Evolutionary conservation across 225 moss, liverwort and hornwort species (phyloP), one percentile per base, ranked within the genome.

Genomic region (Marchantia paleacea): DNA sequence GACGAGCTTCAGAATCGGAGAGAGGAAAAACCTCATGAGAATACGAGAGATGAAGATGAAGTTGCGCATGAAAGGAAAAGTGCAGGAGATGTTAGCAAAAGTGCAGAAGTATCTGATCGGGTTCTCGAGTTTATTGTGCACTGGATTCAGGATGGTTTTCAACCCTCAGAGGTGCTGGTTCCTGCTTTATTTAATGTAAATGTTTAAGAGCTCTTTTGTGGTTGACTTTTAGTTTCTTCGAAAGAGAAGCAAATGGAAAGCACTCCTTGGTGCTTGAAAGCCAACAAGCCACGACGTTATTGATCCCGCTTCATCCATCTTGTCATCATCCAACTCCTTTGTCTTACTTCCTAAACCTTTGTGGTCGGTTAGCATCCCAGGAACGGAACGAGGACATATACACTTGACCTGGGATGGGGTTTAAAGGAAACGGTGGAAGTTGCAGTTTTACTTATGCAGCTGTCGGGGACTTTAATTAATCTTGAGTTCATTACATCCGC

Each of bases 111-210:
- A 58, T 82, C 72, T 10, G 85, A 88, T 67, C 39, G 29, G 10
- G 68, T 94, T 81, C 82, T 92, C 76, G 88, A 86, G 55, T 80
- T 95, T 52, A 91, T 95, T 58, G 79, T 88, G 71, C 86, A 81
- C 10, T 99, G 94, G 94, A 91, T 99, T 85, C 85, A 91, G 83
- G 89, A 82, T 81, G 91, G 92, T 61, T 81, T 91, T 78, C 90
- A 91, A 80, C 77, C 86, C 52, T 83, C 90, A 76, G 78, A 88
- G 52, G 79, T 83, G 62, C 22, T 77, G 11, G 39, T 62, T 77
- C 53, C 47, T 20, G 67, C 71, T 25, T 75, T 83, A 4, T 77
- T 81, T 66, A 75, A 82, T 49, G 85, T 88, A 83, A 83, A 85
- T 82, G 13, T 71, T 57, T 25, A 70, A 15, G 10, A 11, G 54